Conservation (phyloP, 2,329 filamentous ascomycete genomes). For the Aspergillus hortae region DNA sequence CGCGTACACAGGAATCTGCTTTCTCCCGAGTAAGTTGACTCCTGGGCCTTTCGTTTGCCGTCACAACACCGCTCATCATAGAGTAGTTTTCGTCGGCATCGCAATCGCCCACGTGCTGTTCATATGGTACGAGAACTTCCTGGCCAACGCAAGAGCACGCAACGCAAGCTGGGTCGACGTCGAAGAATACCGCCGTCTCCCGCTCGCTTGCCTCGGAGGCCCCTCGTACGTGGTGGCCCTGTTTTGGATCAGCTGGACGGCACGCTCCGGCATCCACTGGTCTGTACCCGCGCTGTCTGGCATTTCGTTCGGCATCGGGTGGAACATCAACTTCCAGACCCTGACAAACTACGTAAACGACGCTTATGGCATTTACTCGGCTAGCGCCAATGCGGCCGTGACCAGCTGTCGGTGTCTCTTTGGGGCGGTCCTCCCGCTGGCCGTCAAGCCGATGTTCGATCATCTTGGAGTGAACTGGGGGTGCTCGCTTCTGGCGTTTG, state of each 20-base stretch:
- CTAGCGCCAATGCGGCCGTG: constrained; percentile 44
- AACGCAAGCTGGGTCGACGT: not conserved
- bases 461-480: constrained; percentile 27
- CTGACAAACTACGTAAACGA: constrained; percentile 5
- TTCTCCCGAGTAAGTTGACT: not conserved
- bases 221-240: constrained; percentile 61
- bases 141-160: not conserved
- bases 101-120: not conserved
- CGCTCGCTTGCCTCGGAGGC: constrained; percentile 59
- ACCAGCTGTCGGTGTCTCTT: constrained; percentile 46
- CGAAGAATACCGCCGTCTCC: constrained; percentile 45
- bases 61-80: not conserved
- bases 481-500: constrained; percentile 26
- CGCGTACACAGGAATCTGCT: not conserved
- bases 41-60: no score
- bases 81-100: not conserved
- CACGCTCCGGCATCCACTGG: constrained; percentile 58
- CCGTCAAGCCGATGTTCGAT: constrained; percentile 27
- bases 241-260: constrained; percentile 64
- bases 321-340: constrained; percentile 25
- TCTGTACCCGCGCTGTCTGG: constrained; percentile 62
- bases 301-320: constrained; percentile 63
- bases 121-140: not conserved
- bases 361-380: constrained; percentile 2
- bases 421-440: constrained; percentile 53